Percentiles rank a stretch among this genome's conserved stretches.
Evolutionary conservation across 805 yeast genomes (phyloP).

Genomic region (Kodamaea lidongshanica): DNA sequence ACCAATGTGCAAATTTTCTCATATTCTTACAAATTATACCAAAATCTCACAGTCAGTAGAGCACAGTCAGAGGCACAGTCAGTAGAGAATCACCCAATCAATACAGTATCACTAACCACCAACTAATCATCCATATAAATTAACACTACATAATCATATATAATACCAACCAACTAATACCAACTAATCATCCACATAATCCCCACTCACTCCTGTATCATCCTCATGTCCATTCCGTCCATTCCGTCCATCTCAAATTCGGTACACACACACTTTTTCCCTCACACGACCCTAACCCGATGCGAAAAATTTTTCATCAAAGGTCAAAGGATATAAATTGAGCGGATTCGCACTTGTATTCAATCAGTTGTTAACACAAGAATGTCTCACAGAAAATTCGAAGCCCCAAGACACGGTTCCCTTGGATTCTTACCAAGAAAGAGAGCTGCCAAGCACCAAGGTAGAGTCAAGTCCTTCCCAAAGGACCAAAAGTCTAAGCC

Average conservation of each 20-base stretch:
- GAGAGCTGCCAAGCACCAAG: constrained; percentile 98
- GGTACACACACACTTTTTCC: too few species aligned
- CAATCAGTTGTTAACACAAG: constrained; percentile 24
- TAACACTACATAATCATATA: too few species aligned
- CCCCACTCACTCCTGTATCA: constrained; percentile 1
- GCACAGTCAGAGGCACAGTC: too few species aligned
- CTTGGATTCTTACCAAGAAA: constrained; percentile 99
- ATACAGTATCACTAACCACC: too few species aligned
- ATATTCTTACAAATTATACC: too few species aligned
- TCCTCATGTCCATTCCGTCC: not conserved
- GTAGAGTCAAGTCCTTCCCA: constrained; percentile 99
- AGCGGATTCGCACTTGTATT: constrained; percentile 1
- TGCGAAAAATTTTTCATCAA: constrained; percentile 3
- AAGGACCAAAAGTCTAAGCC: constrained; percentile 97
- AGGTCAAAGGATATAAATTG: constrained; percentile 9
- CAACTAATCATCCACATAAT: too few species aligned
- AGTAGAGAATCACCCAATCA: too few species aligned
- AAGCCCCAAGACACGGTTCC: constrained; percentile 99
- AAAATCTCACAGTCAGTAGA: too few species aligned
- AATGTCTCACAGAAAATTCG: constrained; percentile 99
- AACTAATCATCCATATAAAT: too few species aligned
- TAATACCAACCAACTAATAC: too few species aligned
- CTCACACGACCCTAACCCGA: constrained; percentile 9
- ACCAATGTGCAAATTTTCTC: too few species aligned
- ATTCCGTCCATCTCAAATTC: too few species aligned